Evolutionary conservation across 768 basidiomycete genomes (phyloP).

Genomic region (Gymnopilus junonius): DNA sequence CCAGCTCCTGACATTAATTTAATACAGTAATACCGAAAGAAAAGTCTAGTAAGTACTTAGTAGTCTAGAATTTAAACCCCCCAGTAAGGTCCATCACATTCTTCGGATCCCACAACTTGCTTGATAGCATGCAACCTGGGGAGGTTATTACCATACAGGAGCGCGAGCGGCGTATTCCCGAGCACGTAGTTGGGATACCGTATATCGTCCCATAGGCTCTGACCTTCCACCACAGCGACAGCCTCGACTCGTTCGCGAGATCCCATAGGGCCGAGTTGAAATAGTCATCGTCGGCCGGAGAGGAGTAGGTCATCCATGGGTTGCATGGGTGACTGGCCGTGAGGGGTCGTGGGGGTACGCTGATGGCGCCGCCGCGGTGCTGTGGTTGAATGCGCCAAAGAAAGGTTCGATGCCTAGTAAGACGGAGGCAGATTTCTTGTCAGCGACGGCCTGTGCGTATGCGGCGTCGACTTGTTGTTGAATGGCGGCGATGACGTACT

Average conservation of each 20-base stretch:
- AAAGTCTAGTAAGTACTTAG: no score
- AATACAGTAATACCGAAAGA: no score
- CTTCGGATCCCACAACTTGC: constrained; percentile 54
- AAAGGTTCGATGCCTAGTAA: constrained; percentile 46
- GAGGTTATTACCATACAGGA: constrained; percentile 57
- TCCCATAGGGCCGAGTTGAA: constrained; percentile 30
- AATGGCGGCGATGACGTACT: constrained; percentile 1
- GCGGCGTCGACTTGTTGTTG: constrained; percentile 2
- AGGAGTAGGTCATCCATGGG: neutral
- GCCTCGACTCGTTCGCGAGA: constrained; percentile 39
- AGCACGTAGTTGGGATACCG: constrained; percentile 69
- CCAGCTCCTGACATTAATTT: no score
- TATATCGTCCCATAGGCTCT: constrained; percentile 37
- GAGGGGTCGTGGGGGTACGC: constrained; percentile 16
- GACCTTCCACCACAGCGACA: constrained; percentile 42
- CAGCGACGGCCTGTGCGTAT: constrained; percentile 23
- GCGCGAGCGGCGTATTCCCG: constrained; percentile 49
- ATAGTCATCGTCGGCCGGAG: constrained; percentile 1
- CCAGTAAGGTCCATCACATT: constrained; percentile 72
- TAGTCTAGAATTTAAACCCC: constrained; percentile 60
- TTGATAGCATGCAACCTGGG: constrained; percentile 44
- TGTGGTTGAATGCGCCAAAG: constrained; percentile 22
- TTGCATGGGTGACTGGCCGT: constrained; percentile 6
- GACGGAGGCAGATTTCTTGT: constrained; percentile 25
- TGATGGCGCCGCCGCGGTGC: constrained; percentile 3